Evolutionary conservation across 2,329 filamentous ascomycete genomes (phyloP).

Genomic region (Fusarium illudens): DNA sequence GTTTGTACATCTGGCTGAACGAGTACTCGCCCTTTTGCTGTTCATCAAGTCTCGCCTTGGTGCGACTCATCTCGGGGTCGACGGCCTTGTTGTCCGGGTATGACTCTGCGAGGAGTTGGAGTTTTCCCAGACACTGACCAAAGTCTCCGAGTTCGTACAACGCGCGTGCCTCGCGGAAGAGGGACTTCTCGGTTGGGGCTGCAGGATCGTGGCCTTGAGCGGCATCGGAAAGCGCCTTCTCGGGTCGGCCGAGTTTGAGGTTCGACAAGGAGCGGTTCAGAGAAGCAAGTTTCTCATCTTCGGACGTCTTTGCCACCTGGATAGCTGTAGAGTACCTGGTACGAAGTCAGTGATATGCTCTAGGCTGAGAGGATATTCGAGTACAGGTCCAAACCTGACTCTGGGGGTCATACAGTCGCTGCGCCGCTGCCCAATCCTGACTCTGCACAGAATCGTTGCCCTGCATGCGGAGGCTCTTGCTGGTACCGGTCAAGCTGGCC

Average conservation of each 20-base stretch:
- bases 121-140: constrained; percentile 46
- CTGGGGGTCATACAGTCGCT: constrained; percentile 44
- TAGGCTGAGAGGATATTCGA: background rate
- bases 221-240: constrained; percentile 46
- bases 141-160: constrained; percentile 55
- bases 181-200: constrained; percentile 50
- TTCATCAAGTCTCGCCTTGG: constrained; percentile 48
- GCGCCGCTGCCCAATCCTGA: constrained; percentile 42
- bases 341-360: background rate
- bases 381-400: background rate
- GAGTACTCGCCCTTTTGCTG: constrained; percentile 50
- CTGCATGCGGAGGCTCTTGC: constrained; percentile 28
- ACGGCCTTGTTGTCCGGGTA: constrained; percentile 49
- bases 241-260: constrained; percentile 42
- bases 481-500: background rate
- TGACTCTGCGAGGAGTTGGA: constrained; percentile 43
- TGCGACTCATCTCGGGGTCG: constrained; percentile 42
- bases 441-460: constrained; percentile 48
- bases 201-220: constrained; percentile 12
- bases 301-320: background rate
- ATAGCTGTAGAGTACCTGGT: constrained; percentile 11
- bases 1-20: constrained; percentile 49
- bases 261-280: constrained; percentile 50
- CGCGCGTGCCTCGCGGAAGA: constrained; percentile 56
- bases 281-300: constrained; percentile 47